A percentile compares a stretch with the other conserved stretches of the same genome.
These are phyloP conservation scores for Brassica napus DNA, from an alignment of 345 rosid species.

Conservation along the genomic window DNA sequence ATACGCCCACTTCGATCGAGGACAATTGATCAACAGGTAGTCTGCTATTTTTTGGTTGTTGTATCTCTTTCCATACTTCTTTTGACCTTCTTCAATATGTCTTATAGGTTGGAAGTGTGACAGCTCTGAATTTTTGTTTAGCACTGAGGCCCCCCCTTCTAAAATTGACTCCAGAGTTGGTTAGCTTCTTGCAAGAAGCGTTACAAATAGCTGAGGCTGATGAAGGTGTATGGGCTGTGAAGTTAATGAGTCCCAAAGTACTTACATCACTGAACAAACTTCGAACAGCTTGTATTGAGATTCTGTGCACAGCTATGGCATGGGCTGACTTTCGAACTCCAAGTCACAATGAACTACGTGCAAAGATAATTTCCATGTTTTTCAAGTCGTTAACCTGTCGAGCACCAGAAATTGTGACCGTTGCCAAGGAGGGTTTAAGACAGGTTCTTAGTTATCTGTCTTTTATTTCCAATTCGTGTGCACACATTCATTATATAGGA, in stretches of 20 bases:
- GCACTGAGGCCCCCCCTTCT: conserved; percentile 98
- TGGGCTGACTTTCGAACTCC: conserved; percentile 95
- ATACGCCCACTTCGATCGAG: conserved; percentile 79
- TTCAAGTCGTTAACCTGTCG: conserved; percentile 94
- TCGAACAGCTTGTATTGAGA: conserved; percentile 93
- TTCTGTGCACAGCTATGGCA: conserved; percentile 95
- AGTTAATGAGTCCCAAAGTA: conserved; percentile 85
- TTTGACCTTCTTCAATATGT: conserved; percentile 38
- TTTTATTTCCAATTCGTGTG: conserved; percentile 23
- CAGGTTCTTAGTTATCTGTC: conserved; percentile 55
- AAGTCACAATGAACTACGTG: conserved; percentile 79
- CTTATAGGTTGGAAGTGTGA: conserved; percentile 88
- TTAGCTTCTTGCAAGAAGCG: conserved; percentile 95
- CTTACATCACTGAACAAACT: conserved; percentile 79
- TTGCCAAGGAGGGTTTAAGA: conserved; percentile 95
- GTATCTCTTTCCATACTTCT: conserved; percentile 5
- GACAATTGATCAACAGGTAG: conserved; percentile 97
- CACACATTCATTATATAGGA: background rate
- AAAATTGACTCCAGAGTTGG: conserved; percentile 87
- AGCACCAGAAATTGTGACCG: conserved; percentile 92
- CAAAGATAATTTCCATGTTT: conserved; percentile 97
- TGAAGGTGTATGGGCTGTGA: conserved; percentile 86
- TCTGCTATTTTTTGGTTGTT: conserved; percentile 13
- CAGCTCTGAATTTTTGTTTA: conserved; percentile 92
- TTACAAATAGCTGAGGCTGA: conserved; percentile 98